Evolutionary conservation across 192 early-diverging fungal genomes (phyloP).

Genomic region (Coemansia sp.): DNA sequence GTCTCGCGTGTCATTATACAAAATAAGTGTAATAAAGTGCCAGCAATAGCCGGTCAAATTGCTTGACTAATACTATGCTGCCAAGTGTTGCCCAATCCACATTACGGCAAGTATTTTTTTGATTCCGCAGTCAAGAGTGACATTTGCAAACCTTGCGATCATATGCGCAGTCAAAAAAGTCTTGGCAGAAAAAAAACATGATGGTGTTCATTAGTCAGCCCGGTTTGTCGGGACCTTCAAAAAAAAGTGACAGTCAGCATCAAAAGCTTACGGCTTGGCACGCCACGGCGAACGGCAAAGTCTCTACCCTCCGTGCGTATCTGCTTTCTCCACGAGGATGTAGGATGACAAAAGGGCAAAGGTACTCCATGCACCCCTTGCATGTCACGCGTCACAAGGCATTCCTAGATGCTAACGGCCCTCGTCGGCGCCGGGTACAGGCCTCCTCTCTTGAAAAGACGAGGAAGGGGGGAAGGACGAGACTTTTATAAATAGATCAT

Average conservation of each 20-base stretch:
- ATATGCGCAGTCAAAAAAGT: neutral
- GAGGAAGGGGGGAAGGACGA: no score
- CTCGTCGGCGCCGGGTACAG: slow-evolving; percentile 1
- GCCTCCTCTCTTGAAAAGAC: neutral
- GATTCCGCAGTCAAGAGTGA: slow-evolving; percentile 10
- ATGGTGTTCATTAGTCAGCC: neutral
- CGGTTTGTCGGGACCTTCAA: neutral
- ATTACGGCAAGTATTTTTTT: neutral
- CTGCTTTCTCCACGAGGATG: neutral
- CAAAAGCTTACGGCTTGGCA: neutral
- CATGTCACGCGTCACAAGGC: slow-evolving; percentile 2
- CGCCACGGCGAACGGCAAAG: neutral
- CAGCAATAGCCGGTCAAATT: neutral
- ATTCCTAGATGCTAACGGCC: neutral
- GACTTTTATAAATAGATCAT: slow-evolving; percentile 2
- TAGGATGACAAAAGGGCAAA: neutral
- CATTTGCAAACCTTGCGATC: neutral
- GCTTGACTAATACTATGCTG: neutral
- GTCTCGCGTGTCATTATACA: neutral
- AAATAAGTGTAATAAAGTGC: neutral
- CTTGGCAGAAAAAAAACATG: neutral
- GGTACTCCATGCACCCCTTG: slow-evolving; percentile 5
- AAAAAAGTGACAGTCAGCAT: slow-evolving; percentile 2
- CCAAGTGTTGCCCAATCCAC: neutral
- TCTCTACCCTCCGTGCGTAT: neutral